These are phyloP conservation scores for Fagus crenata DNA, from an alignment of 306 rosid species.

Conservation along the genomic window DNA sequence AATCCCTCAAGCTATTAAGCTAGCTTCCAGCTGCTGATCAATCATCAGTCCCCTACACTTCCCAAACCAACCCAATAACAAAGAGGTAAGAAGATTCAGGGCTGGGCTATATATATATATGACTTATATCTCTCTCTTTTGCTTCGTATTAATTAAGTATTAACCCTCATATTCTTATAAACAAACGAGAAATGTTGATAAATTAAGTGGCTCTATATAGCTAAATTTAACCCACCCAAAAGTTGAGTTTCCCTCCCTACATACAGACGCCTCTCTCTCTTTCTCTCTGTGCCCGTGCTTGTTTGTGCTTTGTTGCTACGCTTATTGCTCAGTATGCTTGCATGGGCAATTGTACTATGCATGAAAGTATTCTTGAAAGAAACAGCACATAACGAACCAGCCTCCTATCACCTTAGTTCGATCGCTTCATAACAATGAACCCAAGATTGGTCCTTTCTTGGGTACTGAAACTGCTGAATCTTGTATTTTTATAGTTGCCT, in stretches of 20 bases:
- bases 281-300: neutral
- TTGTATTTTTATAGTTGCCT: slow-evolving; percentile 1
- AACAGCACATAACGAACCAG: neutral
- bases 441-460: slow-evolving; percentile 11
- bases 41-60: no score
- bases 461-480: slow-evolving; percentile 11
- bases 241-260: neutral
- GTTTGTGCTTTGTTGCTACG: neutral
- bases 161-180: neutral
- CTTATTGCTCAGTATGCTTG: neutral
- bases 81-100: neutral
- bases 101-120: neutral
- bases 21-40: no score
- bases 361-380: neutral
- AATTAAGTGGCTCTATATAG: neutral
- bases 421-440: neutral
- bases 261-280: neutral
- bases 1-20: neutral
- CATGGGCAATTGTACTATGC: slow-evolving; percentile 1
- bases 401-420: slow-evolving; percentile 1
- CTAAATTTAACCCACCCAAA: neutral
- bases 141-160: neutral
- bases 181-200: neutral
- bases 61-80: neutral
- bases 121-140: neutral